Evolutionary conservation across 2,329 filamentous ascomycete species (phyloP).

Genomic region (Phaeoacremonium minimum): DNA sequence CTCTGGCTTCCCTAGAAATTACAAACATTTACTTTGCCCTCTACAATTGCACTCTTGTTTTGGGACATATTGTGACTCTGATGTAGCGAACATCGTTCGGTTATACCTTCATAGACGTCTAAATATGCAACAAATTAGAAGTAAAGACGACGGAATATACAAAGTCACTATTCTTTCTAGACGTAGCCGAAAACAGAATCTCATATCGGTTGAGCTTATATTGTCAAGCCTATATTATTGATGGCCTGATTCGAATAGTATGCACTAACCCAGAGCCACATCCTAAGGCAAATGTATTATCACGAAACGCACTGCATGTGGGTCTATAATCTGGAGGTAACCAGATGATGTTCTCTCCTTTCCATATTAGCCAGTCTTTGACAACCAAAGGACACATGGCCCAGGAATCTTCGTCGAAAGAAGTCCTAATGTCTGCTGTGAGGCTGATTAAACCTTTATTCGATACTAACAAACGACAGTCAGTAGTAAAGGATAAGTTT

Average conservation of each 20-base stretch:
- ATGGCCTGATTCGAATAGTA: background rate
- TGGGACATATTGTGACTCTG: too few species aligned
- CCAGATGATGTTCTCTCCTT: constrained; percentile 2
- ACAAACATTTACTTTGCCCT: too few species aligned
- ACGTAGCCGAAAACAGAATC: too few species aligned
- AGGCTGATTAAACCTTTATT: background rate
- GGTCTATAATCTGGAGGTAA: constrained; percentile 3
- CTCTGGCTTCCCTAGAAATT: too few species aligned
- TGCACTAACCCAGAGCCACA: background rate
- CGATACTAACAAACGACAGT: background rate
- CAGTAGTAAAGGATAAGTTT: background rate
- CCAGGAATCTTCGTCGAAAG: background rate
- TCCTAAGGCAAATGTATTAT: background rate
- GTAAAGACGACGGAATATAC: too few species aligned
- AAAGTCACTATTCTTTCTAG: too few species aligned
- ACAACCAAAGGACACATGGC: background rate
- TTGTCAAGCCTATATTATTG: too few species aligned
- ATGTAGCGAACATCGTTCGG: too few species aligned
- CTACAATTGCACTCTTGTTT: too few species aligned
- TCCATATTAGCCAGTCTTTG: constrained; percentile 2
- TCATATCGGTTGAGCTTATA: too few species aligned
- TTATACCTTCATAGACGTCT: too few species aligned
- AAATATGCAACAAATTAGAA: too few species aligned
- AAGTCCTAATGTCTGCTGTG: background rate
- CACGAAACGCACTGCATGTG: background rate